A percentile compares a stretch with the other conserved stretches of the same genome.
phyloP scores from a whole-genome alignment of 768 basidiomycete species.

The Tulasnella sp. region DNA sequence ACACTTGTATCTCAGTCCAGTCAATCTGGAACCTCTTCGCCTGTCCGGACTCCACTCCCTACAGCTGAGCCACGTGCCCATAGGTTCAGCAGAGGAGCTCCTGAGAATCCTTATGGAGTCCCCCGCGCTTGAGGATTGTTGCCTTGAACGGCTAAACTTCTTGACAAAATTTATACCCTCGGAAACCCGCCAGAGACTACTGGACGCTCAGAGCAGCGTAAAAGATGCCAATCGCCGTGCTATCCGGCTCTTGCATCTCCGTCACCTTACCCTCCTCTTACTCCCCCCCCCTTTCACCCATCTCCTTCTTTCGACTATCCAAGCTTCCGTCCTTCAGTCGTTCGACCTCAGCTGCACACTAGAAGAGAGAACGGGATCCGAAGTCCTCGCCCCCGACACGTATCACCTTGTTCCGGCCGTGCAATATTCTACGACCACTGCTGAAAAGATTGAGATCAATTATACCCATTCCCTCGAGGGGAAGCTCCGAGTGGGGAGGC shows the following conservation, averaged over 20 bases:
- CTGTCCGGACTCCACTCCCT: not conserved
- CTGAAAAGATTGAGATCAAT: not conserved
- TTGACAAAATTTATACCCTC: not conserved
- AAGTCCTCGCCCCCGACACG: not conserved
- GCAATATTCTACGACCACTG: not conserved
- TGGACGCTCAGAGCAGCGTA: not conserved
- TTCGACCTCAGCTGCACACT: not conserved
- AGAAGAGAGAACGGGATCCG: not conserved
- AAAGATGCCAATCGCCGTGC: not conserved
- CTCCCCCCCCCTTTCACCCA: not conserved
- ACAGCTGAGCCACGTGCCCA: not conserved
- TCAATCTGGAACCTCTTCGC: not conserved
- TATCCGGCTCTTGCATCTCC: not conserved
- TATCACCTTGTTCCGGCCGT: not conserved
- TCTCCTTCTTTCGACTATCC: not conserved
- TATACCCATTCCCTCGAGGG: not conserved
- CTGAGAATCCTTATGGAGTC: not conserved
- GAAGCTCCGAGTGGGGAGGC: not conserved
- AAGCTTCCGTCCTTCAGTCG: not conserved
- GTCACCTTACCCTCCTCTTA: not conserved
- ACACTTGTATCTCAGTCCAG: not conserved
- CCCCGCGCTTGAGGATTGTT: not conserved
- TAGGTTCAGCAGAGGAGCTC: not conserved
- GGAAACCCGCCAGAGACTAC: not conserved
- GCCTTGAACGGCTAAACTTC: not conserved